Percentiles rank a stretch among this genome's conserved stretches.
Evolutionary conservation across 225 moss, liverwort and hornwort genomes (phyloP).

Genomic region (Ulota crispa): DNA sequence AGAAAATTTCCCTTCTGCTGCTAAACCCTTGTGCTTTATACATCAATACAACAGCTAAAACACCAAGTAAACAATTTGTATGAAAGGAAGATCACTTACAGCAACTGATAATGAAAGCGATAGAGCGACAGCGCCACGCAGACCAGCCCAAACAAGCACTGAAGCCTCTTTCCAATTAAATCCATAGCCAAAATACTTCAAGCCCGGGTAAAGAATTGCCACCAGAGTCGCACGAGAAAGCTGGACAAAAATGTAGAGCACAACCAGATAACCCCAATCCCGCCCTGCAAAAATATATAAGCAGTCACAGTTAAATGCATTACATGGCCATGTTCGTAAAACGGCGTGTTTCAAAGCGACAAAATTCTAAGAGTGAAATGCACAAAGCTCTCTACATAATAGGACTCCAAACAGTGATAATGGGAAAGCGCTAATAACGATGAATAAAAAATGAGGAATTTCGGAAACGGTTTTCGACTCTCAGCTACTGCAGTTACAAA

Average conservation of each 20-base stretch:
- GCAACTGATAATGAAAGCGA: slow-evolving; percentile 83
- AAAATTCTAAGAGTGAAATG: background rate
- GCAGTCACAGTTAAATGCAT: background rate
- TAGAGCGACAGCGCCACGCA: slow-evolving; percentile 95
- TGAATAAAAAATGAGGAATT: background rate
- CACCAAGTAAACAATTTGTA: background rate
- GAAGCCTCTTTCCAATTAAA: slow-evolving; percentile 87
- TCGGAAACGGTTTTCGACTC: background rate
- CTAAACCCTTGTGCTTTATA: background rate
- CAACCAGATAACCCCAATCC: slow-evolving; percentile 78
- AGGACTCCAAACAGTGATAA: background rate
- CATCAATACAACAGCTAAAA: slow-evolving; percentile 9
- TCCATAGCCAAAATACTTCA: slow-evolving; percentile 89
- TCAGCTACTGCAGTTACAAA: slow-evolving; percentile 23
- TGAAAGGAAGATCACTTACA: slow-evolving; percentile 54
- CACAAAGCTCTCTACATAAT: background rate
- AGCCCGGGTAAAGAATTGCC: slow-evolving; percentile 67
- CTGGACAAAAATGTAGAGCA: slow-evolving; percentile 90
- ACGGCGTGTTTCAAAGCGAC: background rate
- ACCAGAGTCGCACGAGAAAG: slow-evolving; percentile 75
- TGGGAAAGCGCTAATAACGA: background rate
- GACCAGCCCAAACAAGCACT: slow-evolving; percentile 82
- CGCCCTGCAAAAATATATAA: slow-evolving; percentile 53
- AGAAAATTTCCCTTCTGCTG: background rate
- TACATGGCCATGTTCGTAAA: background rate